A percentile compares a stretch with the other conserved stretches of the same genome.
These are phyloP conservation scores for Russula virescens DNA, from an alignment of 768 basidiomycete genomes.

Conservation along the genomic window DNA sequence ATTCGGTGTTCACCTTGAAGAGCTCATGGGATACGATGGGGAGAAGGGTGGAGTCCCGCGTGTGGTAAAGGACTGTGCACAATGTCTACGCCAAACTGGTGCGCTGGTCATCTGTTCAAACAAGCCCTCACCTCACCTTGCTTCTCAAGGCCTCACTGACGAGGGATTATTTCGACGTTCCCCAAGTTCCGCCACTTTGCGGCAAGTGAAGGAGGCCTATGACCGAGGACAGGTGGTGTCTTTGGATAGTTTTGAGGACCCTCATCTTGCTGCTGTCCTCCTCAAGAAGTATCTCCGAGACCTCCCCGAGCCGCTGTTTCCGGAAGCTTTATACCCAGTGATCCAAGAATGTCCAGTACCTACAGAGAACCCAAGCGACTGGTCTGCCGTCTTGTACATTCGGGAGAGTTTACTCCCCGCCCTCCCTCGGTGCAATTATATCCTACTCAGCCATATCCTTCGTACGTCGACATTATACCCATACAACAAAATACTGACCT, in stretches of 20 bases:
- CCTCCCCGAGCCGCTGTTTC: conserved; percentile 72
- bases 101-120: conserved; percentile 3
- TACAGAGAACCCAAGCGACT: conserved; percentile 47
- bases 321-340: conserved; percentile 57
- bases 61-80: conserved; percentile 69
- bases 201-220: conserved; percentile 76
- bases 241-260: conserved; percentile 67
- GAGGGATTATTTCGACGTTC: conserved; percentile 84
- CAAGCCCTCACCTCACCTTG: not conserved
- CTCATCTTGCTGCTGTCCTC: conserved; percentile 77
- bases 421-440: conserved; percentile 65
- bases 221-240: conserved; percentile 81
- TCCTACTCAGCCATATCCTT: conserved; percentile 59
- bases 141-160: conserved; percentile 46
- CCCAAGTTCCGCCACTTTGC: conserved; percentile 61
- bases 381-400: conserved; percentile 57
- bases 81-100: conserved; percentile 61
- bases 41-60: conserved; percentile 81
- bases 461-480: conserved; percentile 18
- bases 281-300: conserved; percentile 83
- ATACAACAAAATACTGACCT: not conserved
- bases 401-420: conserved; percentile 62
- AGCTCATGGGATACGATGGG: conserved; percentile 77
- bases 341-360: conserved; percentile 64
- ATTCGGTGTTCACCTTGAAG: conserved; percentile 78